Evolutionary conservation across 192 early-diverging fungal genomes (phyloP).

Genomic region (Pilobolus umbonatus): DNA sequence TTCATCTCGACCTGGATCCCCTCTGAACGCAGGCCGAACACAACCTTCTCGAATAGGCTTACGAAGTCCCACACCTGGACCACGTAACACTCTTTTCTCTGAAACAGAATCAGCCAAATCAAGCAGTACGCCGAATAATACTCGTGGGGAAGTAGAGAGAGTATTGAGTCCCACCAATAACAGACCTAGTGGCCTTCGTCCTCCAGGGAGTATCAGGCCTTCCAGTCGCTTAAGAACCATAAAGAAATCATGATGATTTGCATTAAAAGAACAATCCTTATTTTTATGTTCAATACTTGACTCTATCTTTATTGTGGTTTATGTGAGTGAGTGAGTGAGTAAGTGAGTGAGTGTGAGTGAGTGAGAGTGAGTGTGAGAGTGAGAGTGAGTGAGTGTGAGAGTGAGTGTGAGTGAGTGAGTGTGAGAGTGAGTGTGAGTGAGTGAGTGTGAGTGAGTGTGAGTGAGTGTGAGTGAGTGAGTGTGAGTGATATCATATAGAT

Average conservation of each 20-base stretch:
- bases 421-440: too few species aligned
- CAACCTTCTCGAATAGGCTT: conserved; percentile 1
- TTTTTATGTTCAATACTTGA: too few species aligned
- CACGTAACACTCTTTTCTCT: conserved; percentile 6
- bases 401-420: too few species aligned
- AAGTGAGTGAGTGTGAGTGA: too few species aligned
- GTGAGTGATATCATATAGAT: too few species aligned
- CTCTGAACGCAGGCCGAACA: background rate
- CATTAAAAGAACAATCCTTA: too few species aligned
- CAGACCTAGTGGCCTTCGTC: conserved; percentile 8
- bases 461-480: too few species aligned
- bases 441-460: too few species aligned
- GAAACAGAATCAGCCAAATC: background rate
- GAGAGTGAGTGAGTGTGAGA: too few species aligned
- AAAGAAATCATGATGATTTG: background rate
- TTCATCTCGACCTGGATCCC: background rate
- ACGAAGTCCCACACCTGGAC: conserved; percentile 8
- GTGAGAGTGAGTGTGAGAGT: too few species aligned
- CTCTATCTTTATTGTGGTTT: too few species aligned
- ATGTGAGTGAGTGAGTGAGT: too few species aligned
- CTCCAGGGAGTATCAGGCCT: background rate
- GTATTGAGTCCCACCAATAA: conserved; percentile 1
- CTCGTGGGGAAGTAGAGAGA: background rate
- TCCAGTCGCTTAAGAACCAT: conserved; percentile 7
- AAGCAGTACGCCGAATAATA: background rate